Evolutionary conservation across 2,329 filamentous ascomycete genomes (phyloP).

Genomic region (Ophiocordyceps polyrhachis-furcata): DNA sequence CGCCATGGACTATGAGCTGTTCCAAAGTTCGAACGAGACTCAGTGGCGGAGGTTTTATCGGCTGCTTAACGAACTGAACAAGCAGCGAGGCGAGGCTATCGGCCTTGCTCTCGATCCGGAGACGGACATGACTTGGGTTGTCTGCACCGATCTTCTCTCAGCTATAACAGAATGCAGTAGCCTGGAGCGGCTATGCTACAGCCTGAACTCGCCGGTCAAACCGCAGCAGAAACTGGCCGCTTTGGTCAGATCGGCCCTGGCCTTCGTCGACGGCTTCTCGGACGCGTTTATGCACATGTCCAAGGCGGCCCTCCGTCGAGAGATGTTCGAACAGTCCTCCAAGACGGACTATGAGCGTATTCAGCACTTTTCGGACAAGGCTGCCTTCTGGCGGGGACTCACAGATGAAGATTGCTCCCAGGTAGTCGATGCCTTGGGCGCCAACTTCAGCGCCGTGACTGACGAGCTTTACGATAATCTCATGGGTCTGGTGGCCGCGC

Average conservation of each 20-base stretch:
- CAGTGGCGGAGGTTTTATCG: slow-evolving; percentile 89
- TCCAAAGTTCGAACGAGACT: slow-evolving; percentile 52
- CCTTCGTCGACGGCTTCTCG: slow-evolving; percentile 53
- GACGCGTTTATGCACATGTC: slow-evolving; percentile 51
- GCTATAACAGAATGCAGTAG: slow-evolving; percentile 63
- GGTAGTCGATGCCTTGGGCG: slow-evolving; percentile 50
- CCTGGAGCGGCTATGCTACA: slow-evolving; percentile 59
- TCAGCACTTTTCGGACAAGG: slow-evolving; percentile 58
- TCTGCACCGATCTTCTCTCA: slow-evolving; percentile 66
- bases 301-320: slow-evolving; percentile 45
- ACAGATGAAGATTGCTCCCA: slow-evolving; percentile 63
- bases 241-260: slow-evolving; percentile 49
- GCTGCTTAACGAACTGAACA: slow-evolving; percentile 69
- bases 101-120: slow-evolving; percentile 56
- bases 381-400: slow-evolving; percentile 60
- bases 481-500: slow-evolving; percentile 23
- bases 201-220: slow-evolving; percentile 34
- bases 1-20: slow-evolving; percentile 56
- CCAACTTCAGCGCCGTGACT: slow-evolving; percentile 40
- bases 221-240: slow-evolving; percentile 35
- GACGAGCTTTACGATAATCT: slow-evolving; percentile 35
- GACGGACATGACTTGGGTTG: slow-evolving; percentile 60
- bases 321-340: slow-evolving; percentile 57
- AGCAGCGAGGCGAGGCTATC: slow-evolving; percentile 64
- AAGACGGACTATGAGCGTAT: slow-evolving; percentile 56